A percentile compares a stretch with the other conserved stretches of the same genome.
Conservation (phyloP, 495 filamentous ascomycete genomes). For the Tuber umbilicatum region DNA sequence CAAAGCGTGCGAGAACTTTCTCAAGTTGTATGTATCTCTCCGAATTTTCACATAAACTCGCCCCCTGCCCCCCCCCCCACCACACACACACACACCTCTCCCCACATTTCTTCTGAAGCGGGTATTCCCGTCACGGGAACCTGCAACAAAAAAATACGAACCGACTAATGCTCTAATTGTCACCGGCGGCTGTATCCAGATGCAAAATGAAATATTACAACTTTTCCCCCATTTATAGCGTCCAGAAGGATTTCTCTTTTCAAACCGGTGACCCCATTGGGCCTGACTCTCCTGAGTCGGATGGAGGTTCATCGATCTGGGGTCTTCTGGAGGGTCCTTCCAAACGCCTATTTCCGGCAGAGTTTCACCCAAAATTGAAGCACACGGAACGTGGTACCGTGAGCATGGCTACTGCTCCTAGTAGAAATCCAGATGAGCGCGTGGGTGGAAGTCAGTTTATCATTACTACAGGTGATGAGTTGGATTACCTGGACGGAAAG, state of each 20-base stretch:
- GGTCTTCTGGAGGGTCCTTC: conserved; percentile 65
- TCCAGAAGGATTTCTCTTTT: conserved; percentile 88
- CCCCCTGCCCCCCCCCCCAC: background rate
- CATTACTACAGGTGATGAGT: conserved; percentile 75
- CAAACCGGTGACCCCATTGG: conserved; percentile 92
- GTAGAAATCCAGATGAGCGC: conserved; percentile 71
- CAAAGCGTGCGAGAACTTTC: conserved; percentile 86
- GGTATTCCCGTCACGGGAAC: conserved; percentile 16
- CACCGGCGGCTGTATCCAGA: conserved; percentile 16
- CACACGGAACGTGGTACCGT: conserved; percentile 82
- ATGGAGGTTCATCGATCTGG: conserved; percentile 91
- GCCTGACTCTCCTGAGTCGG: conserved; percentile 69
- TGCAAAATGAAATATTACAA: conserved; percentile 99
- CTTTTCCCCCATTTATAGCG: conserved; percentile 78
- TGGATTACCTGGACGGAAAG: conserved; percentile 84
- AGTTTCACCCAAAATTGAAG: conserved; percentile 75
- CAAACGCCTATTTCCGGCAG: conserved; percentile 72
- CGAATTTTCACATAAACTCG: background rate
- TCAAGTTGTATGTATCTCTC: conserved; percentile 59
- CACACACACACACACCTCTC: conserved; percentile 16
- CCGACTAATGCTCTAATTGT: conserved; percentile 15
- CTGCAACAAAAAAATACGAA: conserved; percentile 24
- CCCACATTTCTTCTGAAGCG: conserved; percentile 11
- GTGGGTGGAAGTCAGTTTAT: conserved; percentile 84
- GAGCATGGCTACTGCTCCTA: conserved; percentile 83